phyloP scores from a whole-genome alignment of 345 rosid species.

The Passiflora organensis region DNA sequence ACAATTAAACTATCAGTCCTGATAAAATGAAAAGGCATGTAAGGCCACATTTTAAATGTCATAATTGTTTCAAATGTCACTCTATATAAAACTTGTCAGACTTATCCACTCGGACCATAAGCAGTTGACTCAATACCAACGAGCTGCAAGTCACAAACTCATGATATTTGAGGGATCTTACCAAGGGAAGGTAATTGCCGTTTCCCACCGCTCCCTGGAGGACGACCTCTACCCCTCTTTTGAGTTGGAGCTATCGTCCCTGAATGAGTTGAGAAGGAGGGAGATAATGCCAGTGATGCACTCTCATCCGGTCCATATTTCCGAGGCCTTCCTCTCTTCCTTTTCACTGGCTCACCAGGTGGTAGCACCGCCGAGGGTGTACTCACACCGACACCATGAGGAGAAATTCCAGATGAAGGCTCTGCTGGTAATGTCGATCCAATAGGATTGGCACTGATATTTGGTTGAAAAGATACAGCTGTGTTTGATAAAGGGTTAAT shows the following conservation, averaged over 20 bases:
- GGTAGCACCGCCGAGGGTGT: conserved; percentile 37
- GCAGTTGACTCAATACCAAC: too few relatives aligned
- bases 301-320: conserved; percentile 76
- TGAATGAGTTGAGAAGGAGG: conserved; percentile 54
- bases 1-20: too few relatives aligned
- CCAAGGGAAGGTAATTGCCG: conserved; percentile 64
- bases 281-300: conserved; percentile 72
- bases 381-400: conserved; percentile 52
- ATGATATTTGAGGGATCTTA: conserved; percentile 22
- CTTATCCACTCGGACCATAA: too few relatives aligned
- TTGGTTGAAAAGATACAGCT: conserved; percentile 55
- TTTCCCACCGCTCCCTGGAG: conserved; percentile 85
- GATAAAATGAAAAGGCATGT: too few relatives aligned
- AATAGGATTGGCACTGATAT: conserved; percentile 40
- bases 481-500: conserved; percentile 44
- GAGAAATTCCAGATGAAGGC: conserved; percentile 43
- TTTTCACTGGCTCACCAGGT: conserved; percentile 48
- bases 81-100: too few relatives aligned
- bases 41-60: too few relatives aligned
- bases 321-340: conserved; percentile 90
- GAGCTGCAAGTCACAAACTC: too few relatives aligned
- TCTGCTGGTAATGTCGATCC: conserved; percentile 50
- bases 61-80: too few relatives aligned
- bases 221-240: conserved; percentile 91
- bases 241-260: conserved; percentile 49